A percentile compares a stretch with the other conserved stretches of the same genome.
Evolutionary conservation across 2,329 filamentous ascomycete species (phyloP).

Genomic region (Arthrobotrys musiformis): DNA sequence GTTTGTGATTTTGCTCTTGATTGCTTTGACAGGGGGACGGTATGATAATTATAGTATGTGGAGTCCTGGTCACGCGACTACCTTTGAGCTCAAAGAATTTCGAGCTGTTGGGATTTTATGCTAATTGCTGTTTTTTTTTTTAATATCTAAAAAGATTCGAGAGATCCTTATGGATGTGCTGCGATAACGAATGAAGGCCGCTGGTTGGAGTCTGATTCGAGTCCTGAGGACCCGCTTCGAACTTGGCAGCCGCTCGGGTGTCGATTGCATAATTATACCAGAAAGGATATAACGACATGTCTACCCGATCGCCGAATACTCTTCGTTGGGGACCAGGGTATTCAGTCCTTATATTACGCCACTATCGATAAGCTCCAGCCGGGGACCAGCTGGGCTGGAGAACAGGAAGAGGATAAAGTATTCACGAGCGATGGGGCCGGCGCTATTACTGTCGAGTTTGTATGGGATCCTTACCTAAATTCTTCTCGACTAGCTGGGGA

Average conservation of each 20-base stretch:
- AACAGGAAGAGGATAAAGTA: constrained; percentile 60
- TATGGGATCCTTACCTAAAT: constrained; percentile 74
- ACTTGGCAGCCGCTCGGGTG: constrained; percentile 73
- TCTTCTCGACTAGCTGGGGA: constrained; percentile 64
- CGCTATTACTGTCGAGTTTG: constrained; percentile 68
- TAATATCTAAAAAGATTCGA: constrained; percentile 59
- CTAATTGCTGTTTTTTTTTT: not conserved
- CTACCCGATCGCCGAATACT: constrained; percentile 68
- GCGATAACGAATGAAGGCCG: constrained; percentile 67
- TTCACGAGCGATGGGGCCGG: constrained; percentile 60
- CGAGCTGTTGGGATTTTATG: not conserved
- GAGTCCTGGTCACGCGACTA: not conserved
- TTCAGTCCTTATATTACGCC: constrained; percentile 72
- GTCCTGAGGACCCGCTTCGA: constrained; percentile 61
- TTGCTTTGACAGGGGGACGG: constrained; percentile 17
- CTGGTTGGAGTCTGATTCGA: constrained; percentile 64
- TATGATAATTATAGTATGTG: constrained; percentile 21
- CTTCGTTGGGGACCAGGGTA: constrained; percentile 72
- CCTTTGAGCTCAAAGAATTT: not conserved
- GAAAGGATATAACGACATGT: constrained; percentile 68
- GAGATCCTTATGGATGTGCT: constrained; percentile 69
- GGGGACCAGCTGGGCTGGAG: not conserved
- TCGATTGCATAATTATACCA: constrained; percentile 69
- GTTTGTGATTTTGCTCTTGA: constrained; percentile 1
- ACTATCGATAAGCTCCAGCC: constrained; percentile 60